Conservation (phyloP, 768 basidiomycete species). For the Russula brevipes region DNA sequence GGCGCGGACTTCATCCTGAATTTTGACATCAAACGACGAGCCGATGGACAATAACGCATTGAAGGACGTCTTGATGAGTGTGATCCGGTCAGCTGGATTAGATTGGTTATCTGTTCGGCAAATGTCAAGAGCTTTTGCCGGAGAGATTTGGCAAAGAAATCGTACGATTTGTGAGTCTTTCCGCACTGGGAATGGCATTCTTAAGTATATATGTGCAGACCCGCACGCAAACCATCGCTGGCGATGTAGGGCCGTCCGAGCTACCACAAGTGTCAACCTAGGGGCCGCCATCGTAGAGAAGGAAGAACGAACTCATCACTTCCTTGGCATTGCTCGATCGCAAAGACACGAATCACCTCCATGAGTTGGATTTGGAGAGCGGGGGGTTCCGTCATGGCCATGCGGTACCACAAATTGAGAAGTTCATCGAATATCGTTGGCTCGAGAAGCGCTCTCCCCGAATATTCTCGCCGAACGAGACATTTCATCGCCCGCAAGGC, state of each 20-base stretch:
- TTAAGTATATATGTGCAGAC: constrained; percentile 80
- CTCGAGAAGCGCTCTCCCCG: constrained; percentile 76
- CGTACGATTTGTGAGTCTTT: constrained; percentile 50
- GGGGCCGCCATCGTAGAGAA: not conserved
- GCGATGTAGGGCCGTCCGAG: constrained; percentile 20
- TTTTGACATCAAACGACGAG: constrained; percentile 46
- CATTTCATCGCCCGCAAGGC: constrained; percentile 74
- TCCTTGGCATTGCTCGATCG: constrained; percentile 27
- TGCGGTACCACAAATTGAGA: constrained; percentile 78
- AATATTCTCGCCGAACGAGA: constrained; percentile 74
- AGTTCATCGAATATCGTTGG: constrained; percentile 87
- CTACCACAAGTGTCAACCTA: constrained; percentile 9
- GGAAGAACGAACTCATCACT: constrained; percentile 11
- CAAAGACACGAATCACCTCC: constrained; percentile 57
- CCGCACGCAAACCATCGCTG: constrained; percentile 58
- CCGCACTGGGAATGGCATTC: constrained; percentile 56
- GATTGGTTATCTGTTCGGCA: constrained; percentile 41
- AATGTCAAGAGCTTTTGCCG: not conserved
- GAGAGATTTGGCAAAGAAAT: constrained; percentile 6
- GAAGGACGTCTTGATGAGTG: constrained; percentile 61
- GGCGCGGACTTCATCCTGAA: constrained; percentile 71
- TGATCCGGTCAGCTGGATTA: constrained; percentile 47
- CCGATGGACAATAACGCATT: constrained; percentile 56
- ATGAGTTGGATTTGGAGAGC: constrained; percentile 65
- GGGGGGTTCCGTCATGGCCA: constrained; percentile 82